Base-by-base conservation (phyloP, 225 moss, liverwort and hornwort genomes). In the Polytrichum formosum region DNA sequence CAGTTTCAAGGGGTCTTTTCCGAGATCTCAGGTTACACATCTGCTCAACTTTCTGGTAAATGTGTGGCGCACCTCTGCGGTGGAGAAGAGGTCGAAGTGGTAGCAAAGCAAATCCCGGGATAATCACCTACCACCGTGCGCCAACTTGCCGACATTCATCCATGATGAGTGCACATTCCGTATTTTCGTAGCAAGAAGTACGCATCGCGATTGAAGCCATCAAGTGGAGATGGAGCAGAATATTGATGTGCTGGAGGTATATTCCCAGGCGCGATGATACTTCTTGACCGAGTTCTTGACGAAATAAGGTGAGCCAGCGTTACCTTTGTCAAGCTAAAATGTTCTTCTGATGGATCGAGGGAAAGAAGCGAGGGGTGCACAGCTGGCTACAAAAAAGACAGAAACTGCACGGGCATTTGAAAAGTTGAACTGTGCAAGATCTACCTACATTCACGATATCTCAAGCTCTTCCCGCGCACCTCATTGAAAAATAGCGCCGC, bases 11-110 rank as follows among this genome's bases (percentile, higher is more conserved):
- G 61, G 78, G 65, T 83, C 82, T 75, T 80, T 86, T 86, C 2
- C 82, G 86, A 26, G 86, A 80, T 77, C 86, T 82, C 70, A 86
- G 77, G 61, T 86, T 82, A 80, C 86, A 86, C 86, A 86, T 86
- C 67, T 20, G 55, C 68, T 69, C 69, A 29, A 28, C 58, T 21
- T 66, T 46, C 46, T 46, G 13, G 13, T 3, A 13, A 46, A 46
- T 46, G 46, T 46, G 13, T 46, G 46, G 46, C 46, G 46, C 46
- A 13, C 46, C 46, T 0, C 13, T 46, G 0, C 10, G 46, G 13
- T 46, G 13, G 0, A 35, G 35, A 2, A 35, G 9, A 13, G 13
- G 46, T 46, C 46, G 46, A 46, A 46, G 13, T 46, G 13, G 10
- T 13, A 10, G 6, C 27, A 18, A 6, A 26, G 25, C 5, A 29